Percentiles rank a stretch among this genome's conserved stretches.
These are phyloP conservation scores for Albizia julibrissin DNA, from an alignment of 306 rosid species.

Conservation along the genomic window DNA sequence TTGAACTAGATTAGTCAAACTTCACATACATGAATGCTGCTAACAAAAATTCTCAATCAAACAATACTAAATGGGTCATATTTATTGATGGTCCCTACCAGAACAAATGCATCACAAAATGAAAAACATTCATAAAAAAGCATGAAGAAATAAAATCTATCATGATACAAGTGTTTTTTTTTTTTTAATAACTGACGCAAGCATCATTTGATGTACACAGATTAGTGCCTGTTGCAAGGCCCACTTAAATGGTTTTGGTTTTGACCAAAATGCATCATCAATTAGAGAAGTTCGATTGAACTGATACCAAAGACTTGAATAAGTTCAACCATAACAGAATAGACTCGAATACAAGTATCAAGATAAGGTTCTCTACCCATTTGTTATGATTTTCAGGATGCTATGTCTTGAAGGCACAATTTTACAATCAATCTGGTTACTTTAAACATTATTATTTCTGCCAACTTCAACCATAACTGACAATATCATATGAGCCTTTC, in stretches of 20 bases:
- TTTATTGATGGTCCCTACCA: neutral
- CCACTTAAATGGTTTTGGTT: neutral
- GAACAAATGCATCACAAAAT: neutral
- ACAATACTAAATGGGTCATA: neutral
- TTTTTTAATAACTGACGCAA: neutral
- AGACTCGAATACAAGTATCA: too few species aligned
- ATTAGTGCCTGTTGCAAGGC: neutral
- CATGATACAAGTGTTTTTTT: neutral
- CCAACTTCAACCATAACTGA: neutral
- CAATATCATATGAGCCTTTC: neutral
- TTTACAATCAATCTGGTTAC: too few species aligned
- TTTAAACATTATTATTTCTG: too few species aligned
- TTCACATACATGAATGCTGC: neutral
- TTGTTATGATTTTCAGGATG: too few species aligned
- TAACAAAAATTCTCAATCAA: neutral
- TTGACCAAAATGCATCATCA: neutral
- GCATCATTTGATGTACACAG: neutral
- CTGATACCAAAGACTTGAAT: neutral
- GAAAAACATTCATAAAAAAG: neutral
- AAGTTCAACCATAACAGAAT: neutral
- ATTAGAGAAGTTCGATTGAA: neutral
- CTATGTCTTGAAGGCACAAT: too few species aligned
- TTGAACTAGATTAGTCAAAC: slow-evolving; percentile 2
- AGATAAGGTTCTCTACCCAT: too few species aligned
- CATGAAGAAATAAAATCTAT: neutral